phyloP scores from a whole-genome alignment of 371 early-diverging fungal species.

The Mortierella sp. region DNA sequence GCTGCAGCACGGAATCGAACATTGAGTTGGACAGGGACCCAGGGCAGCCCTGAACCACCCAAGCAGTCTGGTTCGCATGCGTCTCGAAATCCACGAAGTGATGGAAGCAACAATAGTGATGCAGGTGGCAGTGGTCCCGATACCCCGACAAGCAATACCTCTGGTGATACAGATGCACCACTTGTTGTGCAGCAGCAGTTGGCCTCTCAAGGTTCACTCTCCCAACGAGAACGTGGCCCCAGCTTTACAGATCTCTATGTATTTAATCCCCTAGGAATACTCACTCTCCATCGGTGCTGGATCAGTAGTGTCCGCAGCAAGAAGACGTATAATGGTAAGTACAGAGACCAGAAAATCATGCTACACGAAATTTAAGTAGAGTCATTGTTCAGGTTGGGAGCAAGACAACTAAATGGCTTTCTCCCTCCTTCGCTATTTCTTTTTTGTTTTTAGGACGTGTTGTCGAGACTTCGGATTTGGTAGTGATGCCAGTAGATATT shows the following conservation, averaged over 20 bases:
- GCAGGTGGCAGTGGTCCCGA: slow-evolving; percentile 4
- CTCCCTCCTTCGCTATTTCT: background rate
- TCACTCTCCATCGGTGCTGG: slow-evolving; percentile 71
- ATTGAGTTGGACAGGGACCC: slow-evolving; percentile 43
- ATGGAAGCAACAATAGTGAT: slow-evolving; percentile 8
- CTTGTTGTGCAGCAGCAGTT: slow-evolving; percentile 43
- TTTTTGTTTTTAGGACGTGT: slow-evolving; percentile 47
- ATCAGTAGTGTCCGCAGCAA: slow-evolving; percentile 60
- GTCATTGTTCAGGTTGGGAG: too few species aligned
- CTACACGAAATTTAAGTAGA: too few species aligned
- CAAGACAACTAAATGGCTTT: too few species aligned
- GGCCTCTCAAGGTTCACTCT: slow-evolving; percentile 37
- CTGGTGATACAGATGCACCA: slow-evolving; percentile 23
- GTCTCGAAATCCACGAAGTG: slow-evolving; percentile 11
- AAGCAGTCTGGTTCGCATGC: slow-evolving; percentile 8
- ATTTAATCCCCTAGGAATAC: slow-evolving; percentile 65
- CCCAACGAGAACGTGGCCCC: slow-evolving; percentile 45
- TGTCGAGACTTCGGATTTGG: slow-evolving; percentile 61
- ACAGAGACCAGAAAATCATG: too few species aligned
- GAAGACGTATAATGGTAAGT: slow-evolving; percentile 58
- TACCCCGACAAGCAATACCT: background rate
- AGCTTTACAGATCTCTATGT: slow-evolving; percentile 71
- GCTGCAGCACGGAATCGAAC: slow-evolving; percentile 47
- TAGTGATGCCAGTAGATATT: slow-evolving; percentile 65
- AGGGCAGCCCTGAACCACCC: slow-evolving; percentile 9